phyloP scores from a whole-genome alignment of 495 filamentous ascomycete genomes.

The Diplogelasinospora grovesii region DNA sequence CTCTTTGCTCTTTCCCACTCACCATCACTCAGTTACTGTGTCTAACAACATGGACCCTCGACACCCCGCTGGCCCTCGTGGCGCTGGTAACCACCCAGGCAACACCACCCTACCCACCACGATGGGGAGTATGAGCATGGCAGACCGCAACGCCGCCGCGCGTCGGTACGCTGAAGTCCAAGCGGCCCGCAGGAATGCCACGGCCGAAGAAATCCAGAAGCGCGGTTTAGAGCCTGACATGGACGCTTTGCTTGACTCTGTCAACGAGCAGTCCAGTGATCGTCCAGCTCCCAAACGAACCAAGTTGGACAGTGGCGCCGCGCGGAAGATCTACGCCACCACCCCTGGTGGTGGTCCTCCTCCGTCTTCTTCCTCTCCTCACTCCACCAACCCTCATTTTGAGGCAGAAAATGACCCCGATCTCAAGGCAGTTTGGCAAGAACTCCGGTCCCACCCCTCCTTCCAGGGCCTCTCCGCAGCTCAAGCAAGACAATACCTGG shows the following conservation, averaged over 20 bases:
- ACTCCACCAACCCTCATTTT: not conserved
- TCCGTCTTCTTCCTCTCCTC: not conserved
- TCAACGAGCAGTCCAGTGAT: slow-evolving; percentile 8
- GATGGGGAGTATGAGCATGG: too few relatives aligned
- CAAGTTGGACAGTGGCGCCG: not conserved
- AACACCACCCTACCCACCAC: too few relatives aligned
- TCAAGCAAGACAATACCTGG: not conserved
- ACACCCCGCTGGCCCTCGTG: too few relatives aligned
- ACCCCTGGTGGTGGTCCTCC: too few relatives aligned
- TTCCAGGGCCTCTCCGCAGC: not conserved
- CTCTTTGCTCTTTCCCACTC: too few relatives aligned
- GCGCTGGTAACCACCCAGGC: too few relatives aligned
- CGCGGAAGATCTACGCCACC: slow-evolving; percentile 9
- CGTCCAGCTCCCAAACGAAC: slow-evolving; percentile 5
- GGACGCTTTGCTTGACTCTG: slow-evolving; percentile 7
- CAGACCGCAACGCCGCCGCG: too few relatives aligned
- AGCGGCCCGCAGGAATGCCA: slow-evolving; percentile 14
- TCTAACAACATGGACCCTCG: too few relatives aligned
- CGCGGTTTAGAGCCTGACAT: slow-evolving; percentile 19
- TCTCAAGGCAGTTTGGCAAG: too few relatives aligned
- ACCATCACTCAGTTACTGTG: too few relatives aligned
- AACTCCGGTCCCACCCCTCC: too few relatives aligned
- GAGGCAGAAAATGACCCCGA: too few relatives aligned
- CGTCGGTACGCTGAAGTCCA: slow-evolving; percentile 5
- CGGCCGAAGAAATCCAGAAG: slow-evolving; percentile 15